Conservation (phyloP, 1,139 yeast genomes). For the Arxiozyma bovina region DNA sequence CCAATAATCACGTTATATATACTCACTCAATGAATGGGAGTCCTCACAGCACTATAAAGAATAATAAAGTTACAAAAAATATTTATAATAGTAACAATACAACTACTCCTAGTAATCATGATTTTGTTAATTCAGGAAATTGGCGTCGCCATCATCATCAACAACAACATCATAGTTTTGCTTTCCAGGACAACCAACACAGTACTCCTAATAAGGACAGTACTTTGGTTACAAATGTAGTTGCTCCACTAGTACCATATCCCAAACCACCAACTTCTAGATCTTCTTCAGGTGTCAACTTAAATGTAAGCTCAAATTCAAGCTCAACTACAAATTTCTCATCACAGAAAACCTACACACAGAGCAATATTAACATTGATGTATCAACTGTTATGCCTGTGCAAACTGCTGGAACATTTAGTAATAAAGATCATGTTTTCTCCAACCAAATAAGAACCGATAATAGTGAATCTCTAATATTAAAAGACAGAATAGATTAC, state of each 20-base stretch:
- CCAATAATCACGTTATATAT: neutral
- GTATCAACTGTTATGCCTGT: neutral
- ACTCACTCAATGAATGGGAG: slow-evolving; percentile 7
- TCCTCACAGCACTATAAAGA: slow-evolving; percentile 9
- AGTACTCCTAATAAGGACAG: neutral
- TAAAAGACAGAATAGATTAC: slow-evolving; percentile 25
- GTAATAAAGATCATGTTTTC: neutral
- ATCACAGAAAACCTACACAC: neutral
- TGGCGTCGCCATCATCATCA: slow-evolving; percentile 4
- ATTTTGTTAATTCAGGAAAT: neutral
- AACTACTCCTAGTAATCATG: neutral
- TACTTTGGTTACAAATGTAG: neutral
- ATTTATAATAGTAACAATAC: neutral
- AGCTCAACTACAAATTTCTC: neutral
- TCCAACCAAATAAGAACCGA: neutral
- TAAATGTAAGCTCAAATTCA: neutral
- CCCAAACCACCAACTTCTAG: neutral
- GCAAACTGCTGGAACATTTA: neutral
- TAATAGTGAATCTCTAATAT: slow-evolving; percentile 11
- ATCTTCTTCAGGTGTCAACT: neutral
- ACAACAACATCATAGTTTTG: neutral
- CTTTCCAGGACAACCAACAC: neutral
- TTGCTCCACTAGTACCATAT: neutral
- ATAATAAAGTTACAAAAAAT: slow-evolving; percentile 5
- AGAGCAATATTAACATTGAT: slow-evolving; percentile 1